Conservation (phyloP, 2,329 filamentous ascomycete species). For the Neofusicoccum sp. region DNA sequence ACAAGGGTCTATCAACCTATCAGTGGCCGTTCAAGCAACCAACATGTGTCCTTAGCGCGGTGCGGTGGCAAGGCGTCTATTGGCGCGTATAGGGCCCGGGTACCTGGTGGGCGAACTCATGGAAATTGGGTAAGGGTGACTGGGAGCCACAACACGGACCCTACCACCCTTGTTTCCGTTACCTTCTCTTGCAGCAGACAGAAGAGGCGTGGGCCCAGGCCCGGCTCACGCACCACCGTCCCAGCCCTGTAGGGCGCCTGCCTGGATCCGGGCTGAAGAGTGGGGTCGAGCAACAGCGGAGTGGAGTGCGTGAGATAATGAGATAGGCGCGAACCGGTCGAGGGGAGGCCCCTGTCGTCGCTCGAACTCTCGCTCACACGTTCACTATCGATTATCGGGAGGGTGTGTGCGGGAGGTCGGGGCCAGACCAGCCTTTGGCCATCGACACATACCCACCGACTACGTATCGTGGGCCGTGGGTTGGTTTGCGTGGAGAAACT, state of each 20-base stretch:
- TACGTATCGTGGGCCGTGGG: no score
- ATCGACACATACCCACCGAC: no score
- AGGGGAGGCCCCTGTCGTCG: not conserved
- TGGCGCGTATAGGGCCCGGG: not conserved
- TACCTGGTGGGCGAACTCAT: not conserved
- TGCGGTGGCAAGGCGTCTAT: not conserved
- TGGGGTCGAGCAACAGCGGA: not conserved
- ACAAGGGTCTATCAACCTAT: not conserved
- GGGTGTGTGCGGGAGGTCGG: no score
- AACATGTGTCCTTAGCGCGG: not conserved
- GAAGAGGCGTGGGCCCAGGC: no score
- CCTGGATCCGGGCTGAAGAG: not conserved
- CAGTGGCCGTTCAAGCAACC: not conserved
- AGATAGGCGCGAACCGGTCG: not conserved
- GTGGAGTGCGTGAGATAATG: not conserved
- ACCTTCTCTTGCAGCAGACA: not conserved
- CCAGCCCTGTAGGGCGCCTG: conserved; percentile 4
- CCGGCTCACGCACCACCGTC: not conserved
- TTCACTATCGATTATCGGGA: no score
- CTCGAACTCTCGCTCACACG: no score
- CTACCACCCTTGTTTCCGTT: not conserved
- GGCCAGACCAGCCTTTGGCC: no score
- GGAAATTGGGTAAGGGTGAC: not conserved
- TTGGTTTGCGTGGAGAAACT: no score
- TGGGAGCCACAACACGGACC: not conserved